These are phyloP conservation scores for Microcera coccophila DNA, from an alignment of 2,329 filamentous ascomycete genomes.

Conservation along the genomic window DNA sequence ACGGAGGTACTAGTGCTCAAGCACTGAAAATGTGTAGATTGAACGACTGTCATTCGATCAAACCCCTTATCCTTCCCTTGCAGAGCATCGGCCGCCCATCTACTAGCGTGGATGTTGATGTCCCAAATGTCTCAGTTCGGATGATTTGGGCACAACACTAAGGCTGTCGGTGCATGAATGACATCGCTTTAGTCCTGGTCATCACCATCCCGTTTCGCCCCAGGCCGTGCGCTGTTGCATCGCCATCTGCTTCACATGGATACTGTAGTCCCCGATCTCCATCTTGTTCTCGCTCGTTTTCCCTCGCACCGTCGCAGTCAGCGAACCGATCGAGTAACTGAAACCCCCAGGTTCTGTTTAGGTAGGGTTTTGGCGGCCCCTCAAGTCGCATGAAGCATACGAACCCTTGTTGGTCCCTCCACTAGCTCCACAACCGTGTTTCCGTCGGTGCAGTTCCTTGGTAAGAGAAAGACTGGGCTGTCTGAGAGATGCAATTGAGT, in stretches of 20 bases:
- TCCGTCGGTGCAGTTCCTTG: too few species aligned
- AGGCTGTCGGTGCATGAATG: neutral
- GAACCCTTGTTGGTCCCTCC: neutral
- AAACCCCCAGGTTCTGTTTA: neutral
- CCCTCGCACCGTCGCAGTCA: too few species aligned
- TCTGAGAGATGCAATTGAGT: too few species aligned
- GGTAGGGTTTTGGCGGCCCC: too few species aligned
- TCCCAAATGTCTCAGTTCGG: neutral
- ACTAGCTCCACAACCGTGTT: neutral
- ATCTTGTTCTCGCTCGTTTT: neutral
- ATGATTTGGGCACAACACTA: neutral
- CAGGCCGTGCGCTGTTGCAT: neutral
- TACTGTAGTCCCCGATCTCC: neutral
- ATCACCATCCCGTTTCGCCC: neutral
- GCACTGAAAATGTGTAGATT: too few species aligned
- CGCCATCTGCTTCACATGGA: neutral
- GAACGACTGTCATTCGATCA: constrained; percentile 19
- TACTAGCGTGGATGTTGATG: neutral
- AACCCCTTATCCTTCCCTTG: neutral
- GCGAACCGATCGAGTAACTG: neutral
- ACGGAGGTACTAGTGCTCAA: too few species aligned
- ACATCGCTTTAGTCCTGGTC: neutral
- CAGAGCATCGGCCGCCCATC: too few species aligned
- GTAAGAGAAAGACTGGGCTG: too few species aligned
- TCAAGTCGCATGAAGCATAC: neutral